phyloP scores from a whole-genome alignment of 2,329 filamentous ascomycete species.

The Aspergillus niger region DNA sequence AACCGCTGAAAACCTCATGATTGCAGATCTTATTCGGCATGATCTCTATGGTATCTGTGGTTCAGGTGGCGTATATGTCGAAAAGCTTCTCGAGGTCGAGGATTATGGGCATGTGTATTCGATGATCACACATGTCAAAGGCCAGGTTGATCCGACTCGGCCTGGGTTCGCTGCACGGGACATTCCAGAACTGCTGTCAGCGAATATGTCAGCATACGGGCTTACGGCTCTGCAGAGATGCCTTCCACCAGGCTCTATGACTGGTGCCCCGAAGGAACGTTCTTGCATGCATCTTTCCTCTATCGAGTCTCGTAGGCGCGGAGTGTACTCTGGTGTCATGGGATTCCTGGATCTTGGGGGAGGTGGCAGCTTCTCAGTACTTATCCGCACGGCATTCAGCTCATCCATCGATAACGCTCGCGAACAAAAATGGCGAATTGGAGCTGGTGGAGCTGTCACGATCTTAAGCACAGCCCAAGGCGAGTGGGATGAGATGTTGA shows the following conservation, averaged over 20 bases:
- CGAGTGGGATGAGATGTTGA: slow-evolving; percentile 89
- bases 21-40: slow-evolving; percentile 93
- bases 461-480: slow-evolving; percentile 75
- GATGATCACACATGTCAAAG: slow-evolving; percentile 86
- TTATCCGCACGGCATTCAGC: slow-evolving; percentile 77
- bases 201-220: slow-evolving; percentile 50
- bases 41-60: slow-evolving; percentile 86
- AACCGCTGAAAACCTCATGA: slow-evolving; percentile 95
- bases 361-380: slow-evolving; percentile 85
- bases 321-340: slow-evolving; percentile 84
- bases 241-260: slow-evolving; percentile 92
- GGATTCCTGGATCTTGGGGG: slow-evolving; percentile 88
- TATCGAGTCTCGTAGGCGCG: slow-evolving; percentile 66
- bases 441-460: slow-evolving; percentile 88
- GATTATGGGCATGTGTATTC: slow-evolving; percentile 90
- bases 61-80: slow-evolving; percentile 70
- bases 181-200: slow-evolving; percentile 32
- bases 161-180: slow-evolving; percentile 35
- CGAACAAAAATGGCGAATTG: slow-evolving; percentile 69
- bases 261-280: slow-evolving; percentile 90
- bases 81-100: slow-evolving; percentile 80
- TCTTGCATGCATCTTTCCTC: slow-evolving; percentile 78
- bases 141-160: slow-evolving; percentile 44
- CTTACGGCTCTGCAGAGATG: slow-evolving; percentile 75
- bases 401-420: slow-evolving; percentile 30